phyloP scores from a whole-genome alignment of 768 basidiomycete species.

The Boletus edulis region DNA sequence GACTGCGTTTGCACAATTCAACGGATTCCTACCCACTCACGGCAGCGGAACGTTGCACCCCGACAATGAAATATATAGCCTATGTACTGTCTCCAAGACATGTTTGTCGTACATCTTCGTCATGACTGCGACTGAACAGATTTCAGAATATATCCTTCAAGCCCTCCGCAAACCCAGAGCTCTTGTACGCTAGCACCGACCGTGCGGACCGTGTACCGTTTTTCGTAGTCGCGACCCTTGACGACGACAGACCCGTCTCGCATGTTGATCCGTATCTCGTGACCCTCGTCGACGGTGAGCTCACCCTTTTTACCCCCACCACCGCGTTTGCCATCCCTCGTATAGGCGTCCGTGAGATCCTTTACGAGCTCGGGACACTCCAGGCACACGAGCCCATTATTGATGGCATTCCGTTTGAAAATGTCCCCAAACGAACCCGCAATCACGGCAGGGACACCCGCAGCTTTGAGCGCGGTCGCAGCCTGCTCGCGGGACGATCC shows the following conservation, averaged over 20 bases:
- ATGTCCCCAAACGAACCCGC: slow-evolving; percentile 99
- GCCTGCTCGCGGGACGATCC: slow-evolving; percentile 98
- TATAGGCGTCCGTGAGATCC: slow-evolving; percentile 76
- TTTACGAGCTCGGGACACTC: slow-evolving; percentile 88
- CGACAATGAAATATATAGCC: neutral
- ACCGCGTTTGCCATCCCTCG: slow-evolving; percentile 70
- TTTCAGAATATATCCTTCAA: slow-evolving; percentile 90
- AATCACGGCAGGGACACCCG: slow-evolving; percentile 89
- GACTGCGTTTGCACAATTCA: too few relatives aligned
- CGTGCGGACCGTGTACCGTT: slow-evolving; percentile 64
- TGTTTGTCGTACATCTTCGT: neutral
- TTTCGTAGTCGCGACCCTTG: slow-evolving; percentile 38
- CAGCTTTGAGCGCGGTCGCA: slow-evolving; percentile 93
- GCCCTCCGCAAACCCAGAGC: slow-evolving; percentile 91
- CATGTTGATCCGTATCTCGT: slow-evolving; percentile 66
- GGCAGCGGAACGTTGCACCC: too few relatives aligned
- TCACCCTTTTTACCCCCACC: slow-evolving; percentile 80
- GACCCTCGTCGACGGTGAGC: slow-evolving; percentile 75
- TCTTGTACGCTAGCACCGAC: slow-evolving; percentile 97
- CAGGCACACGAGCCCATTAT: slow-evolving; percentile 94
- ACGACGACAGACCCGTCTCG: slow-evolving; percentile 67
- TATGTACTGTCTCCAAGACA: too few relatives aligned
- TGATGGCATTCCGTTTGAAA: slow-evolving; percentile 98
- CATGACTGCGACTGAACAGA: slow-evolving; percentile 44
- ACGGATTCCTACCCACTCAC: too few relatives aligned